Conservation (phyloP, 2,329 filamentous ascomycete species). For the Metarhizium robertsii region DNA sequence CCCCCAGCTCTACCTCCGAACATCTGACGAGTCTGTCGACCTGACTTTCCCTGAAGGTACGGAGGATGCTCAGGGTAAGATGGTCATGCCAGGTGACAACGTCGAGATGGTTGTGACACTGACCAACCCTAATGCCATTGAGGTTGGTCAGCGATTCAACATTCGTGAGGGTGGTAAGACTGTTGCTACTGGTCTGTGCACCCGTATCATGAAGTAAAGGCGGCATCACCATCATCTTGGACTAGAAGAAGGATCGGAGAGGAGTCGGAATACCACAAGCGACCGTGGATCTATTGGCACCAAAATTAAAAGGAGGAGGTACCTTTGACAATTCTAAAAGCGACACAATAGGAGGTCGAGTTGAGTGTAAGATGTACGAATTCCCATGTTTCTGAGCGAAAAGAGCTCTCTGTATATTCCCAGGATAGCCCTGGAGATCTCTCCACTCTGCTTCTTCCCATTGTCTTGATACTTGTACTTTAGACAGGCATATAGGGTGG, state of each 20-base stretch:
- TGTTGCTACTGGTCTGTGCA: constrained; percentile 75
- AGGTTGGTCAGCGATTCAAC: constrained; percentile 93
- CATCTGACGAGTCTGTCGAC: constrained; percentile 70
- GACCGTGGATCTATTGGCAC: not conserved
- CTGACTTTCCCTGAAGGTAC: constrained; percentile 82
- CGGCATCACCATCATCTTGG: not conserved
- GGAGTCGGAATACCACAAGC: not conserved
- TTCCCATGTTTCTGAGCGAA: constrained; percentile 19
- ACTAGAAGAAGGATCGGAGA: not conserved
- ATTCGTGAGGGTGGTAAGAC: constrained; percentile 93
- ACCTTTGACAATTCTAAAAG: constrained; percentile 1
- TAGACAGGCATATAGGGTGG: constrained; percentile 21
- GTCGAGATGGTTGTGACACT: constrained; percentile 91
- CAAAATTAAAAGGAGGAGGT: not conserved
- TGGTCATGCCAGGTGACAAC: constrained; percentile 98
- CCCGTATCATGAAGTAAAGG: constrained; percentile 55
- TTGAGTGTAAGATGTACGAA: constrained; percentile 6
- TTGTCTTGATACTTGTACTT: constrained; percentile 28
- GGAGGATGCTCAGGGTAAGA: constrained; percentile 61
- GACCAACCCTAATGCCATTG: constrained; percentile 76
- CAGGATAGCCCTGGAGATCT: constrained; percentile 26
- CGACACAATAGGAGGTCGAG: constrained; percentile 5
- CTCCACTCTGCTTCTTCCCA: constrained; percentile 30
- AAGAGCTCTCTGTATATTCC: constrained; percentile 28
- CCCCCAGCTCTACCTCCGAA: constrained; percentile 92